Evolutionary conservation across 2,329 filamentous ascomycete species (phyloP).

Genomic region (Botrytis paeoniae): DNA sequence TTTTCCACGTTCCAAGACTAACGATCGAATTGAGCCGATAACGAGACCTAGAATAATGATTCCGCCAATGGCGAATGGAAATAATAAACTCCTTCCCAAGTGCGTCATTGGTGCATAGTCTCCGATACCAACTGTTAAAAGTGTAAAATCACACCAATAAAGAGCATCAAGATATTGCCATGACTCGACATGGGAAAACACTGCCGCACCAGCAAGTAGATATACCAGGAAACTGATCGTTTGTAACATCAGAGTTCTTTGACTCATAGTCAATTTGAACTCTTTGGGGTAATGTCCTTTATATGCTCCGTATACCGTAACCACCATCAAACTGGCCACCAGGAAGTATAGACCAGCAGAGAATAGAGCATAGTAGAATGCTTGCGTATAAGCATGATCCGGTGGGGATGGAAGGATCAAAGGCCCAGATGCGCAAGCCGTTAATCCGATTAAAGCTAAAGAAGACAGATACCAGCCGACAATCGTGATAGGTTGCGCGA

Average conservation of each 20-base stretch:
- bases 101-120: slow-evolving; percentile 49
- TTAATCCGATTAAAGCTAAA: slow-evolving; percentile 64
- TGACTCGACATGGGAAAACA: slow-evolving; percentile 69
- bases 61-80: slow-evolving; percentile 80
- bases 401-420: slow-evolving; percentile 46
- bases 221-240: slow-evolving; percentile 84
- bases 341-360: slow-evolving; percentile 75
- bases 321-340: slow-evolving; percentile 69
- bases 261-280: slow-evolving; percentile 74
- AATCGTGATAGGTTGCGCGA: slow-evolving; percentile 82
- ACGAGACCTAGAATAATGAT: slow-evolving; percentile 83
- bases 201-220: slow-evolving; percentile 69
- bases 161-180: slow-evolving; percentile 77
- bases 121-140: slow-evolving; percentile 64
- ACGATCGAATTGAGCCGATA: slow-evolving; percentile 71
- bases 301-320: slow-evolving; percentile 77
- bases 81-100: slow-evolving; percentile 66
- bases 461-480: slow-evolving; percentile 68
- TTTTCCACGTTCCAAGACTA: slow-evolving; percentile 58
- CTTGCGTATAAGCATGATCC: slow-evolving; percentile 69
- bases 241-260: slow-evolving; percentile 86
- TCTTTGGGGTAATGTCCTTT: slow-evolving; percentile 69
- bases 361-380: slow-evolving; percentile 83
- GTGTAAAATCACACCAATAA: slow-evolving; percentile 74
- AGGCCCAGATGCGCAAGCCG: slow-evolving; percentile 61